Base-by-base conservation (phyloP, 257 asterid species). In the Paraleonurus japonicus region DNA sequence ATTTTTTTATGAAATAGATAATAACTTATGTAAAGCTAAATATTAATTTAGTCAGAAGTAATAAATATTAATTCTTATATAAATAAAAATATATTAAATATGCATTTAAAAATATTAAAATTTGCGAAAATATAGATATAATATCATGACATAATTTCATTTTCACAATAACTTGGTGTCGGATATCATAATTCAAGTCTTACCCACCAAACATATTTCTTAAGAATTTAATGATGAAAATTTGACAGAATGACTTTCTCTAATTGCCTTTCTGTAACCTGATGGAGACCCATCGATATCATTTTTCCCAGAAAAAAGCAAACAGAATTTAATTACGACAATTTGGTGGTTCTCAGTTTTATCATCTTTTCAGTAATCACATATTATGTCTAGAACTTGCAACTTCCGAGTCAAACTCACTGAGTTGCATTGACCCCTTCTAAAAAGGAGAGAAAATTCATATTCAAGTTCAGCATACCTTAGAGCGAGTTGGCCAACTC, bases 141-240 rank as follows among this genome's bases (percentile, higher is more conserved):
- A n/a, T n/a, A n/a, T n/a, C n/a, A n/a, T n/a, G n/a, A n/a, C n/a
- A n/a, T n/a, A n/a, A n/a, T n/a, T n/a, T n/a, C n/a, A n/a, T n/a
- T n/a, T n/a, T n/a, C n/a, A n/a, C n/a, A n/a, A n/a, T n/a, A n/a
- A n/a, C n/a, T n/a, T n/a, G n/a, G n/a, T n/a, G n/a, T n/a, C n/a
- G 16, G 5, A 11, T 11, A 12, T 41, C 16, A 11, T 11, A 2
- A 41, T 41, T 41, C 5, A 41, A 41, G 16, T 41, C 16, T 41
- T 41, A 2, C 17, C 1, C 15, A 45, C 53, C 53, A 45, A 45
- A 45, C 53, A 45, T 13, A 45, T 33, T 62, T 35, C 50, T 61
- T 71, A 32, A 71, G 35, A 28, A 71, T 45, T 61, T 71, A 55
- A 71, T 17, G 50, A 30, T 19, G 22, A 23, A 57, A 70, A 57